Conservation (phyloP, 805 yeast species). For the Metschnikowia lachancei region DNA sequence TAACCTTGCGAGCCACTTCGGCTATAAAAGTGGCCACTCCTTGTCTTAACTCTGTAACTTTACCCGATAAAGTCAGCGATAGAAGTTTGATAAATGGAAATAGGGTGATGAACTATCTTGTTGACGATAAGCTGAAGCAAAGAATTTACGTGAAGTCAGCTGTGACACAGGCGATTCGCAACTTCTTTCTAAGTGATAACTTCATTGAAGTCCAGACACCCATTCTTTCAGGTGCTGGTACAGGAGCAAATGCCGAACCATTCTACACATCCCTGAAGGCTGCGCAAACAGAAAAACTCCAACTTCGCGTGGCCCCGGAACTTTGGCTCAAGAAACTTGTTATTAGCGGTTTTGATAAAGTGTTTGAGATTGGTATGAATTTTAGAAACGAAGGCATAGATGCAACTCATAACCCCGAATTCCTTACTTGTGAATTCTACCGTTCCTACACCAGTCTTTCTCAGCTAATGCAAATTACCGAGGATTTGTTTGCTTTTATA, state of each 20-base stretch:
- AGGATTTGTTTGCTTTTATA: slow-evolving; percentile 49
- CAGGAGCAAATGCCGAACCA: slow-evolving; percentile 94
- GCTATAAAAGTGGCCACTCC: slow-evolving; percentile 61
- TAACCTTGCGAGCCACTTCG: slow-evolving; percentile 60
- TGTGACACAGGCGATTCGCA: slow-evolving; percentile 55
- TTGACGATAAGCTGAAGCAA: slow-evolving; percentile 50
- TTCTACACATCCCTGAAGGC: slow-evolving; percentile 55
- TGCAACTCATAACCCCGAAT: slow-evolving; percentile 91
- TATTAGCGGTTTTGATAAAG: slow-evolving; percentile 79
- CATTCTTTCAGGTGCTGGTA: slow-evolving; percentile 63
- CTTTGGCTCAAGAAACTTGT: slow-evolving; percentile 85
- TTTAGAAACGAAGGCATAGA: slow-evolving; percentile 95
- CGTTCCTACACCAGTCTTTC: slow-evolving; percentile 65
- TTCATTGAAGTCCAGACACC: slow-evolving; percentile 92
- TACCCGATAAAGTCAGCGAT: slow-evolving; percentile 64
- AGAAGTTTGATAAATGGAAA: slow-evolving; percentile 57
- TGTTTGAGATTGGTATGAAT: slow-evolving; percentile 80
- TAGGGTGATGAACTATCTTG: slow-evolving; percentile 71
- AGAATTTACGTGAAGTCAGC: slow-evolving; percentile 50
- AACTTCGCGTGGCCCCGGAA: slow-evolving; percentile 90
- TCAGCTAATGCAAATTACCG: slow-evolving; percentile 64
- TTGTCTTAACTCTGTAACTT: slow-evolving; percentile 41
- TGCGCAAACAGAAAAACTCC: slow-evolving; percentile 40
- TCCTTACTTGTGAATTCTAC: slow-evolving; percentile 86
- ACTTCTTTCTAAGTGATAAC: slow-evolving; percentile 49